Evolutionary conservation across 2,329 filamentous ascomycete species (phyloP).

Genomic region (Alternaria brassicae): DNA sequence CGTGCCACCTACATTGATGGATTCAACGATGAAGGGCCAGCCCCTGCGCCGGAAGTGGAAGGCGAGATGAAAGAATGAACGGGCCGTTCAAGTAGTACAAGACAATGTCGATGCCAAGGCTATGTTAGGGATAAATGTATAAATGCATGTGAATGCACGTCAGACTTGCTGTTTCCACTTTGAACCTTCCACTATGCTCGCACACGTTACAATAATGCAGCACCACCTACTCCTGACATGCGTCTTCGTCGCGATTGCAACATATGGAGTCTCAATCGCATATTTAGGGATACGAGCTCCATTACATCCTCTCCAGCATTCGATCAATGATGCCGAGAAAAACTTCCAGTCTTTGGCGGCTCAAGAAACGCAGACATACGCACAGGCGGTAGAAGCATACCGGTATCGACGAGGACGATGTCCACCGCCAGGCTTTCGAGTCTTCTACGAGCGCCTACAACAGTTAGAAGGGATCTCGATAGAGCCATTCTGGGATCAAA

Average conservation of each 20-base stretch:
- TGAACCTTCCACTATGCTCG: background rate
- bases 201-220: background rate
- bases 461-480: background rate
- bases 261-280: background rate
- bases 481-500: constrained; percentile 1
- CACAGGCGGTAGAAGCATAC: background rate
- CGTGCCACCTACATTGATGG: background rate
- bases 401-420: background rate
- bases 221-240: background rate
- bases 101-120: background rate
- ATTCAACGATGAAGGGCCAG: background rate
- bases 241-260: background rate
- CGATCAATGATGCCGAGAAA: background rate
- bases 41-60: background rate
- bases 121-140: background rate
- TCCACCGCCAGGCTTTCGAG: background rate
- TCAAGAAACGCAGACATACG: background rate
- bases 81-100: background rate
- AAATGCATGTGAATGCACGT: background rate
- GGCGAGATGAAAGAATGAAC: background rate
- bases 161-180: background rate
- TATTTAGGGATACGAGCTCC: background rate
- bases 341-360: background rate
- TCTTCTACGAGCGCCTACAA: background rate
- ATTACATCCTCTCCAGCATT: background rate